These are phyloP conservation scores for Lojkania enalia DNA, from an alignment of 2,329 filamentous ascomycete species.

Conservation along the genomic window DNA sequence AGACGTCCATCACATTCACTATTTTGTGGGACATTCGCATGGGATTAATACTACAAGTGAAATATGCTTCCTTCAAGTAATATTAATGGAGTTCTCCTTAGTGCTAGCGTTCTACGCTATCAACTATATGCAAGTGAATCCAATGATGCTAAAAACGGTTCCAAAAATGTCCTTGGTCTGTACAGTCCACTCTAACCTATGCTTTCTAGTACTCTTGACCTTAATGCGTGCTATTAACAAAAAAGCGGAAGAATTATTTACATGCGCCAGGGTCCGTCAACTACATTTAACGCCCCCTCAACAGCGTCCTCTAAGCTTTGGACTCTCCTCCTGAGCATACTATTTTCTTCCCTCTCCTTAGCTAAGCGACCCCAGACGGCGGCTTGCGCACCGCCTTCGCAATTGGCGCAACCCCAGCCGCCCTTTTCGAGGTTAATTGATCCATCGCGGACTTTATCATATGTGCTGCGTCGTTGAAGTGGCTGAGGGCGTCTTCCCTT, in stretches of 20 bases:
- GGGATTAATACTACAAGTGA: too few relatives aligned
- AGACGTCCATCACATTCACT: too few relatives aligned
- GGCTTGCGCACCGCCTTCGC: slow-evolving; percentile 42
- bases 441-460: slow-evolving; percentile 49
- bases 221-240: too few relatives aligned
- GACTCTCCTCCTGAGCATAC: slow-evolving; percentile 55
- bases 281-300: slow-evolving; percentile 60
- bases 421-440: slow-evolving; percentile 30
- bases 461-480: slow-evolving; percentile 30
- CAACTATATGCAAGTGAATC: too few relatives aligned
- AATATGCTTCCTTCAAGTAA: too few relatives aligned
- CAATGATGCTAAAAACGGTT: too few relatives aligned
- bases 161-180: too few relatives aligned
- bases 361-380: slow-evolving; percentile 57
- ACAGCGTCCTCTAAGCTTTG: slow-evolving; percentile 58
- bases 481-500: slow-evolving; percentile 33
- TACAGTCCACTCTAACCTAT: too few relatives aligned
- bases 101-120: too few relatives aligned
- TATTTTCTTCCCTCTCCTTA: slow-evolving; percentile 60
- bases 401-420: slow-evolving; percentile 40
- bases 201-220: too few relatives aligned
- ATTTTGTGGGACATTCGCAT: too few relatives aligned
- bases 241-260: slow-evolving; percentile 7
- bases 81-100: too few relatives aligned
- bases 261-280: slow-evolving; percentile 42